Evolutionary conservation across 768 basidiomycete species (phyloP).

Genomic region (Lentinula boryana): DNA sequence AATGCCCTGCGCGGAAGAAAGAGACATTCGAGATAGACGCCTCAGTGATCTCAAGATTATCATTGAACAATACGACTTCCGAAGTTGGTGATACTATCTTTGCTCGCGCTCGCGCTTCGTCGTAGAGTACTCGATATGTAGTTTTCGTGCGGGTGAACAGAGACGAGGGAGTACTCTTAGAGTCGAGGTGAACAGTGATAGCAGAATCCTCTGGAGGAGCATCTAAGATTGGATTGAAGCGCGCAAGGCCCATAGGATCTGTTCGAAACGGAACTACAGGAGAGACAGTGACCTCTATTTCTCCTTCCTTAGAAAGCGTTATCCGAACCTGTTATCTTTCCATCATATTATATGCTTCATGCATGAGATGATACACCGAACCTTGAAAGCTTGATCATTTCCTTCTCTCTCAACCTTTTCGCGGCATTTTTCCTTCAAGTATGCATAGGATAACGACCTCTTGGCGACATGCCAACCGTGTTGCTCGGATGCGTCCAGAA

Average conservation of each 20-base stretch:
- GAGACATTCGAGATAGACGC: slow-evolving; percentile 70
- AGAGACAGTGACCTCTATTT: slow-evolving; percentile 26
- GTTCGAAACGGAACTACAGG: slow-evolving; percentile 23
- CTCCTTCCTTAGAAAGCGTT: slow-evolving; percentile 33
- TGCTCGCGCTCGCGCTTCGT: slow-evolving; percentile 55
- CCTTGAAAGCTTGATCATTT: slow-evolving; percentile 24
- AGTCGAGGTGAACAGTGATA: slow-evolving; percentile 51
- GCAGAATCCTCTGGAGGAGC: slow-evolving; percentile 21
- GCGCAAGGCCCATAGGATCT: slow-evolving; percentile 34
- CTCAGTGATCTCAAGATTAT: slow-evolving; percentile 47
- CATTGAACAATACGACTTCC: slow-evolving; percentile 66
- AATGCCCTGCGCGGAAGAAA: slow-evolving; percentile 46
- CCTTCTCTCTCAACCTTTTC: slow-evolving; percentile 29
- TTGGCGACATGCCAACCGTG: slow-evolving; percentile 44
- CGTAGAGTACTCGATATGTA: slow-evolving; percentile 53
- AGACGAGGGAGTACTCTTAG: slow-evolving; percentile 43
- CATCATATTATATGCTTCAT: background rate
- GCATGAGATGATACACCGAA: slow-evolving; percentile 10
- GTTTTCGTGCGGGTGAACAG: slow-evolving; percentile 69
- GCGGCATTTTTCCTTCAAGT: slow-evolving; percentile 40
- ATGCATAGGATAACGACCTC: slow-evolving; percentile 27
- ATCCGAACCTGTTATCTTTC: slow-evolving; percentile 44
- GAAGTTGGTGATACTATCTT: slow-evolving; percentile 23
- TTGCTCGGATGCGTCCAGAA: slow-evolving; percentile 40
- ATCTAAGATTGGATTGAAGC: slow-evolving; percentile 27